Base-by-base conservation (phyloP, 2,329 filamentous ascomycete genomes). In the Ophiostoma montium region DNA sequence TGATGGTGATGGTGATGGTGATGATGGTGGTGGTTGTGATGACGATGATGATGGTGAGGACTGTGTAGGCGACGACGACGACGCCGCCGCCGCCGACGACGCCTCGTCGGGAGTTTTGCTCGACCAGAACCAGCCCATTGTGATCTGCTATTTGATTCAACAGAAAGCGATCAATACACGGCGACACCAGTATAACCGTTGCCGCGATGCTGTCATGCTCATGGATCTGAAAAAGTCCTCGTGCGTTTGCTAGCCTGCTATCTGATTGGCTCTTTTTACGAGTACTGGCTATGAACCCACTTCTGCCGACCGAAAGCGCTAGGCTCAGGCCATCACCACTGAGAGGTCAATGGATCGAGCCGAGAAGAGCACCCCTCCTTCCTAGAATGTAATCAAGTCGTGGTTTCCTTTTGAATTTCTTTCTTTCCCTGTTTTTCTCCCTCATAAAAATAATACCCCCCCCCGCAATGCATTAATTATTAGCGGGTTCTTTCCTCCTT, bases 51-150 rank as follows among this genome's bases (percentile, higher is more conserved):
- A 45, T 45, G 57, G 48, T 19, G 46, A 16, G 5, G 35, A 3
- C n/a, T 47, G 12, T 11, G 53, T 30, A 31, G 55, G 2, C 11
- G 47, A n/a, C n/a, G 52, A 33, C 21, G 51, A 21, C 35, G 49
- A 15, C 27, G 46, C 19, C 1, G 48, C 27, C 27, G 52, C 21
- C 6, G 54, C 19, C 15, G 47, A 11, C 39, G 48, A 11, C 33
- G 35, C n/a, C 3, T 36, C 35, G 53, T 41, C 42, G 56, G 65
- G 53, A 15, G 64, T 57, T n/a, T 63, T 54, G 6, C 65, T 67
- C 52, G 72, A 67, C 75, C 76, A 81, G 53, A 79, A 66, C 78
- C 78, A 82, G 55, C 76, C 76, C 78, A 82, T 82, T 54, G 49
- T 65, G 43, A 35, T 4, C 16, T 19, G 23, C 7, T 5, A 16